These are phyloP conservation scores for Leccinum variicolor DNA, from an alignment of 768 basidiomycete genomes.

Conservation along the genomic window DNA sequence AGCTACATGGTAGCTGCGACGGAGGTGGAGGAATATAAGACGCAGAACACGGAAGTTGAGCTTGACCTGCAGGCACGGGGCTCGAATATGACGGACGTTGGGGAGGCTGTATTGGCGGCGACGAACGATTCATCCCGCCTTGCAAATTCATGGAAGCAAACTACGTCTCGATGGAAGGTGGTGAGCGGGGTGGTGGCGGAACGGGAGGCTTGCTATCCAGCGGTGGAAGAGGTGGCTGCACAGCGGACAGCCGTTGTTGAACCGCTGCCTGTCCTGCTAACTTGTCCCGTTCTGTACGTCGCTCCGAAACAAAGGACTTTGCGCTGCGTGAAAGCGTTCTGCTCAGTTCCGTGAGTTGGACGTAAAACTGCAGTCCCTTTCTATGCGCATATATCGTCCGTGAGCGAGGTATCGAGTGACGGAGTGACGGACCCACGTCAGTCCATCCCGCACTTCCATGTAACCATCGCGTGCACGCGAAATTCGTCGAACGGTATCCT, in stretches of 20 bases:
- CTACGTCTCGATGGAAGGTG: slow-evolving; percentile 43
- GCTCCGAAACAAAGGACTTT: slow-evolving; percentile 56
- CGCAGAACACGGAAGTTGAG: slow-evolving; percentile 22
- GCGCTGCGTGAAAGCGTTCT: slow-evolving; percentile 55
- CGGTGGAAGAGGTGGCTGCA: slow-evolving; percentile 35
- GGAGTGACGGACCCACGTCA: slow-evolving; percentile 54
- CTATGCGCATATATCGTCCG: slow-evolving; percentile 35
- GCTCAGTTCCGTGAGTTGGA: slow-evolving; percentile 67
- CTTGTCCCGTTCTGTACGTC: slow-evolving; percentile 68
- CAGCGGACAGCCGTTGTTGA: slow-evolving; percentile 56
- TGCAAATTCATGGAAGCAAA: slow-evolving; percentile 58
- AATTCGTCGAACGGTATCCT: slow-evolving; percentile 70
- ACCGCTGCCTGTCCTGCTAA: slow-evolving; percentile 69
- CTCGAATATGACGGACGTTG: slow-evolving; percentile 27
- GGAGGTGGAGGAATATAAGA: slow-evolving; percentile 22
- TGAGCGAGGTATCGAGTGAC: slow-evolving; percentile 3
- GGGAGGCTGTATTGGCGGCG: slow-evolving; percentile 28
- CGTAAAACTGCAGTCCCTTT: slow-evolving; percentile 89
- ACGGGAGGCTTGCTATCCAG: slow-evolving; percentile 49
- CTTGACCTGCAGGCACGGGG: slow-evolving; percentile 1
- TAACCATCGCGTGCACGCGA: slow-evolving; percentile 78
- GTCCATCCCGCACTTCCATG: slow-evolving; percentile 80
- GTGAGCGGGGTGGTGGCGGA: slow-evolving; percentile 41
- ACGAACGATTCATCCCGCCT: slow-evolving; percentile 21
- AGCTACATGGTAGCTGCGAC: slow-evolving; percentile 22